Percentiles rank a stretch among this genome's conserved stretches.
Conservation (phyloP, 2,329 filamentous ascomycete genomes). For the Penicillium sp. region DNA sequence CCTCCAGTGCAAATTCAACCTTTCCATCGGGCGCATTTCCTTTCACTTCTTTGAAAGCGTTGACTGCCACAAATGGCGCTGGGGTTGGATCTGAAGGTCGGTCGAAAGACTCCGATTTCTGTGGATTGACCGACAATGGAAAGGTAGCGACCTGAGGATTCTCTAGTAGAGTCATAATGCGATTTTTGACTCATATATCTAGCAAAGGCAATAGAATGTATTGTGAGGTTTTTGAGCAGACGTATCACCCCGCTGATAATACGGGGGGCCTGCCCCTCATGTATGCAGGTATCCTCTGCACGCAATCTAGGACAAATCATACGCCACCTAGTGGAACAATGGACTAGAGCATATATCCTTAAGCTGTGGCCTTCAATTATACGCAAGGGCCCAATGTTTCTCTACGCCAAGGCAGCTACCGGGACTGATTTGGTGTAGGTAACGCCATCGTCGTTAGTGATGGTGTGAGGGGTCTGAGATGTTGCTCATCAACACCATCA, state of each 20-base stretch:
- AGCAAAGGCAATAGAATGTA: background rate
- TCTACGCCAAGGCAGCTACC: background rate
- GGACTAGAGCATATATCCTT: background rate
- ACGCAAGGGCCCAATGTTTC: background rate
- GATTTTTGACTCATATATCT: background rate
- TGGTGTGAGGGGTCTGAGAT: conserved; percentile 15
- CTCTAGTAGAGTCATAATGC: conserved; percentile 18
- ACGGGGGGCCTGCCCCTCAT: background rate
- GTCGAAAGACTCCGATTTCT: conserved; percentile 10
- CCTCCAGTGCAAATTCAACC: conserved; percentile 37
- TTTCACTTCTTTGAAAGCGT: conserved; percentile 2
- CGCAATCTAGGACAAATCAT: conserved; percentile 17
- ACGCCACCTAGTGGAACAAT: conserved; percentile 5
- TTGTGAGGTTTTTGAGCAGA: background rate
- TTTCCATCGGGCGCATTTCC: conserved; percentile 4
- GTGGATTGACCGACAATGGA: conserved; percentile 4
- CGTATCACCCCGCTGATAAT: background rate
- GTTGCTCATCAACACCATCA: conserved; percentile 14
- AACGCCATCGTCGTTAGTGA: conserved; percentile 22
- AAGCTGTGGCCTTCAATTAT: background rate
- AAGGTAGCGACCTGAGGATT: conserved; percentile 1
- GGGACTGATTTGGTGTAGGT: conserved; percentile 15
- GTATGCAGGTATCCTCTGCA: conserved; percentile 7
- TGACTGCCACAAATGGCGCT: conserved; percentile 7
- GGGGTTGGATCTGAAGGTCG: conserved; percentile 3